phyloP scores from a whole-genome alignment of 176 grass and related monocot genomes.

The Melocanna baccifera region DNA sequence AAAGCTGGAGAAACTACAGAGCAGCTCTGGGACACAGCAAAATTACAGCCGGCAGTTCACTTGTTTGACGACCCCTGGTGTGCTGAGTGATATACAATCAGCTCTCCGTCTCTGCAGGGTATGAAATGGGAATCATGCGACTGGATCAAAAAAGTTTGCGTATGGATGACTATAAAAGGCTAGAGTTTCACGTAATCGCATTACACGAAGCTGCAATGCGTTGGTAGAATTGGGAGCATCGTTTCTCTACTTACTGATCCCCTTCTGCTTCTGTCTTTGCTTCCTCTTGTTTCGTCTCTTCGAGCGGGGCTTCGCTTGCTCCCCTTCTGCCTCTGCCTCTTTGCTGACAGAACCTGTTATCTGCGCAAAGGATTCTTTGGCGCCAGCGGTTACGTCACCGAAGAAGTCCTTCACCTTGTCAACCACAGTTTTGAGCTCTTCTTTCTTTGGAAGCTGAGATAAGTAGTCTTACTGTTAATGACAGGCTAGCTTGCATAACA shows the following conservation, averaged over 20 bases:
- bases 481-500: not conserved
- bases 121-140: not conserved
- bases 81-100: not conserved
- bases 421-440: slow-evolving; percentile 82
- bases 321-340: slow-evolving; percentile 52
- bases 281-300: slow-evolving; percentile 47
- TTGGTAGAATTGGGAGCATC: not conserved
- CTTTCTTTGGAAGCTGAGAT: slow-evolving; percentile 81
- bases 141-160: not conserved
- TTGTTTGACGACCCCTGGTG: not conserved
- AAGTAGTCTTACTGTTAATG: slow-evolving; percentile 17
- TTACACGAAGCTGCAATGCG: not conserved
- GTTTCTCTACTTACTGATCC: slow-evolving; percentile 39
- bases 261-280: slow-evolving; percentile 40
- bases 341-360: slow-evolving; percentile 61
- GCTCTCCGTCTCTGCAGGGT: slow-evolving; percentile 28
- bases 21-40: not conserved
- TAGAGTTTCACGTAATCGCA: not conserved
- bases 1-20: slow-evolving; percentile 23
- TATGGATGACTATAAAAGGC: not conserved
- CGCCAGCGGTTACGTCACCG: slow-evolving; percentile 55
- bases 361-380: slow-evolving; percentile 94
- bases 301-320: slow-evolving; percentile 32
- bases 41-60: slow-evolving; percentile 11
- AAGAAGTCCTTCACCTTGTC: slow-evolving; percentile 97